Evolutionary conservation across 495 filamentous ascomycete species (phyloP), one percentile per base, ranked within the genome.

Genomic region (Tuber borchii): DNA sequence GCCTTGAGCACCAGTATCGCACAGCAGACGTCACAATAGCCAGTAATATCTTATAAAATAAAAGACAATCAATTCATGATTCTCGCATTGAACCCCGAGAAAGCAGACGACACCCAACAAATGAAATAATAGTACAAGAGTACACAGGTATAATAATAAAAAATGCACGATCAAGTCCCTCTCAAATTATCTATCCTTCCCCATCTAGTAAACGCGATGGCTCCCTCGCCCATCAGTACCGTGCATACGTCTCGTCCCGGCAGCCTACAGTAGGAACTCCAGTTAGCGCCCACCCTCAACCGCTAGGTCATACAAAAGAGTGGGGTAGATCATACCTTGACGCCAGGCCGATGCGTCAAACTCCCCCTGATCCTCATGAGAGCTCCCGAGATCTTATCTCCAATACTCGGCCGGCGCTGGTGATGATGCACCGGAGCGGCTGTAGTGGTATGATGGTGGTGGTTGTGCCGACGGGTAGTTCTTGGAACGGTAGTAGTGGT

Each of bases 381-480:
- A 0, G 90, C 91, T 9, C 91, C 91, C 5, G 86, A 88, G 79
- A 93, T 85, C 83, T 92, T 93, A 83, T 92, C 91, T 34, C 90
- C 89, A 45, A 92, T 83, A 44, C 85, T 86, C 0, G 87, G 83
- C 46, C 87, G 87, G 76, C 90, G 87, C 73, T 86, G 82, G 34
- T 90, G 90, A 74, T 89, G 89, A 74, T 89, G 88, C 0, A 78
- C 83, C 7, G 81, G 83, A 0, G 77, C 79, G 73, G 70, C 74
- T n/a, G 77, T 74, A 46, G 72, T 34, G 68, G 71, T 70, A 70
- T 61, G 71, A 43, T 73, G 26, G 79, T 80, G 37, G 77, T 79
- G 51, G 68, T 68, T 69, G 48, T 73, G 20, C 79, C 80, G 37
- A 76, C 80, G 40, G 71, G 77, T 39, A 73, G 83, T 69, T 8